phyloP scores from a whole-genome alignment of 2,329 filamentous ascomycete genomes.

The Paramyrothecium sp. region DNA sequence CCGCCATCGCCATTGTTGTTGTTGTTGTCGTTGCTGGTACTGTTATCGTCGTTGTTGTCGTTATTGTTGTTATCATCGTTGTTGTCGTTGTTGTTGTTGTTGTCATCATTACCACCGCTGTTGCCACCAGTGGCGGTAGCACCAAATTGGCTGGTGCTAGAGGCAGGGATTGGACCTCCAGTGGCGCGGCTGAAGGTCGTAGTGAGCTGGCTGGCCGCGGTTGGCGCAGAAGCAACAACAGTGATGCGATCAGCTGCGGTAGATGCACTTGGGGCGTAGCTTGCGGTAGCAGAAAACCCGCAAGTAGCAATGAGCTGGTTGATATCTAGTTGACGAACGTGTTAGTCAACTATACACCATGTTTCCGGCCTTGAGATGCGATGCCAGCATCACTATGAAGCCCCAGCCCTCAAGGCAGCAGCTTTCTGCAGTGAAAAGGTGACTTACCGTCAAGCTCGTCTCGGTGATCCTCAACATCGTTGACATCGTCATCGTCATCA shows the following conservation, averaged over 20 bases:
- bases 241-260: slow-evolving; percentile 22
- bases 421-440: rapidly evolving
- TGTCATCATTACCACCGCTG: slow-evolving; percentile 2
- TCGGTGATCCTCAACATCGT: slow-evolving; percentile 14
- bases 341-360: no score
- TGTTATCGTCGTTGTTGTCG: slow-evolving; percentile 3
- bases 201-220: slow-evolving; percentile 29
- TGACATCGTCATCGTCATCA: slow-evolving; percentile 14
- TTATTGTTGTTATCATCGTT: background rate
- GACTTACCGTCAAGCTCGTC: slow-evolving; percentile 19
- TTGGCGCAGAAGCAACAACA: slow-evolving; percentile 29
- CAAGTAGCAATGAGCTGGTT: slow-evolving; percentile 31
- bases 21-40: slow-evolving; percentile 5
- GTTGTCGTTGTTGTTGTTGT: background rate
- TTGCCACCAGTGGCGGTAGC: slow-evolving; percentile 3
- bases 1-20: background rate
- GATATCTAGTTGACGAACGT: slow-evolving; percentile 23
- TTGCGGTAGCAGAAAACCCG: slow-evolving; percentile 29
- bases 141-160: slow-evolving; percentile 5
- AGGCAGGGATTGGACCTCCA: slow-evolving; percentile 3
- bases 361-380: no score
- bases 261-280: slow-evolving; percentile 23
- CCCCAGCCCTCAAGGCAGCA: background rate
- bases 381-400: background rate
- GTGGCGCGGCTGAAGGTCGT: slow-evolving; percentile 26